phyloP scores from a whole-genome alignment of 2,329 filamentous ascomycete species.

The Nigrospora sphaerica region DNA sequence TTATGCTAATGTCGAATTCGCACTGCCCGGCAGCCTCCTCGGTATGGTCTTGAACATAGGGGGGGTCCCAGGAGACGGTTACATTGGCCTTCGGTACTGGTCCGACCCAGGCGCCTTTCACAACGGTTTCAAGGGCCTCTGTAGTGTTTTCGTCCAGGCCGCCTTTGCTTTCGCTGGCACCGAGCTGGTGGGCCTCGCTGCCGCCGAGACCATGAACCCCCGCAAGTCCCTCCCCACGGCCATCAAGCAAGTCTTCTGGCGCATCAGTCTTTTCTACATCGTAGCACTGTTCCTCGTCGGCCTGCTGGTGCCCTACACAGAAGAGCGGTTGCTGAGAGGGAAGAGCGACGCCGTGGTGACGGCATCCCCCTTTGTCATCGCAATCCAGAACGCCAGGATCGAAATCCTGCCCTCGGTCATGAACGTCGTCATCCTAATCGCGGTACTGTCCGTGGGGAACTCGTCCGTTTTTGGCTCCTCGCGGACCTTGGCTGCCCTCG shows the following conservation, averaged over 20 bases:
- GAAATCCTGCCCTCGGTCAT: constrained; percentile 73
- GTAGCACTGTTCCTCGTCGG: constrained; percentile 48
- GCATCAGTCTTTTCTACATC: constrained; percentile 60
- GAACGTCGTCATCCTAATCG: constrained; percentile 90
- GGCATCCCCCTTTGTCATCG: constrained; percentile 79
- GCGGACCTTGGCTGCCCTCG: constrained; percentile 80
- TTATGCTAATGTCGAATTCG: constrained; percentile 1
- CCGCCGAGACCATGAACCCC: constrained; percentile 56
- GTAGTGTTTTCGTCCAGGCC: constrained; percentile 46
- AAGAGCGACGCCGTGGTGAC: constrained; percentile 19
- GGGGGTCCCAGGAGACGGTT: constrained; percentile 64
- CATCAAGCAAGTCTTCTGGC: constrained; percentile 62
- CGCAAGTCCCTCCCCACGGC: constrained; percentile 56
- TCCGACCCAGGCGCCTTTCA: constrained; percentile 73
- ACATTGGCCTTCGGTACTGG: constrained; percentile 79
- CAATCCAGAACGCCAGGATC: constrained; percentile 73
- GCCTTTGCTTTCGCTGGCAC: constrained; percentile 41
- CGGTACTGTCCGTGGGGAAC: constrained; percentile 86
- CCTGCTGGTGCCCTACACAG: constrained; percentile 24
- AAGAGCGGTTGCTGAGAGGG: constrained; percentile 21
- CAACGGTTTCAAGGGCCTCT: constrained; percentile 78
- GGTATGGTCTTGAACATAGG: constrained; percentile 82
- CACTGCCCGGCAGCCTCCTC: constrained; percentile 52
- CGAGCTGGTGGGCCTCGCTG: constrained; percentile 33
- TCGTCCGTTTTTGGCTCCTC: constrained; percentile 88